phyloP scores from a whole-genome alignment of 495 filamentous ascomycete species.

The Aspergillus nanangensis region DNA sequence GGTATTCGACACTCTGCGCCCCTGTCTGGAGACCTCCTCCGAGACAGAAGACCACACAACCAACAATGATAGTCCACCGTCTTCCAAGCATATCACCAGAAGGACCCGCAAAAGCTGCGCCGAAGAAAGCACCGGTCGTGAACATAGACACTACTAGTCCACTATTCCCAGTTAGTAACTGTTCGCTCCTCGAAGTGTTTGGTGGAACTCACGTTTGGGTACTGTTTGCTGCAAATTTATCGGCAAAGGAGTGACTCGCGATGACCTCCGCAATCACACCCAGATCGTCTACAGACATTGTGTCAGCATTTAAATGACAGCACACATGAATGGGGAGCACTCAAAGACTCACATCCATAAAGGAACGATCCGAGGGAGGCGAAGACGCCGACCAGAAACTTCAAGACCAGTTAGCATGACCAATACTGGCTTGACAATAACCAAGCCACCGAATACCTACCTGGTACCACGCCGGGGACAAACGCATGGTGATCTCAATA shows the following conservation, averaged over 20 bases:
- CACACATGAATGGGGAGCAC: too few species aligned
- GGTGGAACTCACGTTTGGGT: slow-evolving; percentile 47
- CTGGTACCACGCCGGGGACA: slow-evolving; percentile 54
- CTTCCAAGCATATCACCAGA: slow-evolving; percentile 37
- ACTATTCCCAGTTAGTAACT: slow-evolving; percentile 20
- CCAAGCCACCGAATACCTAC: slow-evolving; percentile 26
- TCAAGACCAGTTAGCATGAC: slow-evolving; percentile 14
- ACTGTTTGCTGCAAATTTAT: slow-evolving; percentile 46
- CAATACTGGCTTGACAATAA: background rate
- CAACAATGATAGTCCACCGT: slow-evolving; percentile 39
- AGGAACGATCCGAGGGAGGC: slow-evolving; percentile 59
- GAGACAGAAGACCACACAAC: slow-evolving; percentile 39
- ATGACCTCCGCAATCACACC: slow-evolving; percentile 62
- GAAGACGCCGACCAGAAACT: slow-evolving; percentile 61
- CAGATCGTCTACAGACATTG: slow-evolving; percentile 32
- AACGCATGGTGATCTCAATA: slow-evolving; percentile 36
- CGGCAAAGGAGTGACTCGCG: slow-evolving; percentile 43
- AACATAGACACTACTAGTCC: slow-evolving; percentile 67
- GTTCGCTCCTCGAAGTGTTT: too few species aligned
- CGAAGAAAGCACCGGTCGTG: slow-evolving; percentile 46
- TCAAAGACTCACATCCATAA: slow-evolving; percentile 51
- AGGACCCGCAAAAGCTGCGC: slow-evolving; percentile 33
- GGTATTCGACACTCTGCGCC: slow-evolving; percentile 29
- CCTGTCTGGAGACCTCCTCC: slow-evolving; percentile 41
- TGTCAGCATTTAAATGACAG: too few species aligned